Base-by-base conservation (phyloP, 306 rosid genomes). In the Castanea crenata region DNA sequence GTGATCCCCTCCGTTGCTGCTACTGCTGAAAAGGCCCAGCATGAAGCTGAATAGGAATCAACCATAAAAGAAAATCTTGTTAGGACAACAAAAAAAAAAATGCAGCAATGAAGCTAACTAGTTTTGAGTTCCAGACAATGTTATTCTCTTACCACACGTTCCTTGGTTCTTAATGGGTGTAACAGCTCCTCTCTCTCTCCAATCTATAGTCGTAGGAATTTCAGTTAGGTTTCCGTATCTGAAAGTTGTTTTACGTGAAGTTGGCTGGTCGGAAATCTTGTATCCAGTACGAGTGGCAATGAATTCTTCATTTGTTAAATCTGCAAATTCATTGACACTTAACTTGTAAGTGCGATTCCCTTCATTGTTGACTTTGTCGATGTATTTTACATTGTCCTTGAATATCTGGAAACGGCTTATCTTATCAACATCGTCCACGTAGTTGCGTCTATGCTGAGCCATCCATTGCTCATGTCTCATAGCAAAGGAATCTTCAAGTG, bases 91-190 rank as follows among this genome's bases (percentile, higher is more conserved):
- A 23, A 23, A 20, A 15, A 23, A 11, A 11, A 62, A 13, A 14
- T 62, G 27, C 23, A 5, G 1, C 6, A 16, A 38, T 38, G 44
- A 38, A 38, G 44, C 44, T 38, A 38, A 38, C 44, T 0, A 38
- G 10, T 6, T 38, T 38, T 38, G 44, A 61, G 27, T 25, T 61
- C 27, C 1, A 1, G 2, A 13, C 1, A 59, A 20, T 59, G 7
- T n/a, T 13, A 59, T 59, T 14, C 7, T 27, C 38, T 74, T 78
- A 87, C 88, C 85, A 55, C 85, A 87, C 5, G 0, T 3, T 6
- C 84, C 84, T 75, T 85, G 88, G 49, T 75, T 0, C 76, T 85
- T 87, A 25, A 89, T 4, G 3, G 63, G 32, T 16, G 88, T 80
- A 12, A 38, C 44, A 38, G 78, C 44, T 38, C 44, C 44, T 38